These are phyloP conservation scores for Curvularia sp. DNA, from an alignment of 2,329 filamentous ascomycete genomes.

Conservation along the genomic window DNA sequence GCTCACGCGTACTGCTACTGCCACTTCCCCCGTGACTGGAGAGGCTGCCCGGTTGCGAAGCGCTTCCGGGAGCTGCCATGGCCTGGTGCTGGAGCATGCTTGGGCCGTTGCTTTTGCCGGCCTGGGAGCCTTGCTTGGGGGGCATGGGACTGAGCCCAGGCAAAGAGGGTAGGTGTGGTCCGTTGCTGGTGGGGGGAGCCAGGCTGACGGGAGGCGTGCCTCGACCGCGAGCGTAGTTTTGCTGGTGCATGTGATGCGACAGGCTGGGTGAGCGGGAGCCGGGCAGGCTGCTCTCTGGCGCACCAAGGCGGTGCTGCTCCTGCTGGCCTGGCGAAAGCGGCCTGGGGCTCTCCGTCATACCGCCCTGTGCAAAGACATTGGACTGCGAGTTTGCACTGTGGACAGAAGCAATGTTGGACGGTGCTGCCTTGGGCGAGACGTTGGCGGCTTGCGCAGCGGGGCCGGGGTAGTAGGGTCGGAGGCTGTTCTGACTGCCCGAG, in stretches of 20 bases:
- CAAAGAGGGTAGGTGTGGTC: slow-evolving; percentile 53
- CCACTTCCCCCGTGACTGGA: slow-evolving; percentile 64
- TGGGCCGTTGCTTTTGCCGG: slow-evolving; percentile 41
- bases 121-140: slow-evolving; percentile 41
- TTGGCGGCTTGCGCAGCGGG: slow-evolving; percentile 50
- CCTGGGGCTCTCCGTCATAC: slow-evolving; percentile 86
- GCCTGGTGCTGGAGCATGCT: slow-evolving; percentile 54
- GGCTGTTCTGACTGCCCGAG: slow-evolving; percentile 38
- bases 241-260: slow-evolving; percentile 69
- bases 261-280: slow-evolving; percentile 72
- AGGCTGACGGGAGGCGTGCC: slow-evolving; percentile 60
- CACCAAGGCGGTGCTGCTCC: slow-evolving; percentile 62
- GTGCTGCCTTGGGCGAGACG: slow-evolving; percentile 48
- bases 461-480: slow-evolving; percentile 46
- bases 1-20: slow-evolving; percentile 67
- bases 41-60: slow-evolving; percentile 59
- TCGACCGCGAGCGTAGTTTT: slow-evolving; percentile 63
- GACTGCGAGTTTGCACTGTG: slow-evolving; percentile 46
- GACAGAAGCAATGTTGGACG: slow-evolving; percentile 46
- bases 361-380: slow-evolving; percentile 73
- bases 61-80: slow-evolving; percentile 44
- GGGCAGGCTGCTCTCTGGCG: slow-evolving; percentile 54
- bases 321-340: slow-evolving; percentile 73
- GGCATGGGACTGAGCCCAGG: slow-evolving; percentile 51
- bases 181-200: slow-evolving; percentile 51